Evolutionary conservation across 1,139 yeast species (phyloP).

Genomic region (Nematodospora anomalae): DNA sequence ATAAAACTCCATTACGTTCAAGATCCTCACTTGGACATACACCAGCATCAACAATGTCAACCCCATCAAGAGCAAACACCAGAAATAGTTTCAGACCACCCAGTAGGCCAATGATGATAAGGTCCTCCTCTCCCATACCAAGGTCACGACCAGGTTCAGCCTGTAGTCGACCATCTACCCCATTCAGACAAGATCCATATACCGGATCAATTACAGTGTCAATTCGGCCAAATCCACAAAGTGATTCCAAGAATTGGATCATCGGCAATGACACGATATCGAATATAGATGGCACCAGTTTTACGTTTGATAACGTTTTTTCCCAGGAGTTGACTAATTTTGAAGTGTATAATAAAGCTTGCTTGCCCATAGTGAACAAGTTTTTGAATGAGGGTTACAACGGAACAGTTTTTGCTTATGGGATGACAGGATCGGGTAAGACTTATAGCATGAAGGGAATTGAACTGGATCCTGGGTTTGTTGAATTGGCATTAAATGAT

Average conservation of each 20-base stretch:
- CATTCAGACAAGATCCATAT: conserved; percentile 40
- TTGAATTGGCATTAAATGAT: conserved; percentile 69
- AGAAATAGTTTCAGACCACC: conserved; percentile 19
- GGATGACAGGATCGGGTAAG: conserved; percentile 96
- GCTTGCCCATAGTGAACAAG: conserved; percentile 60
- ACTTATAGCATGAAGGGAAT: conserved; percentile 89
- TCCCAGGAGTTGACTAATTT: conserved; percentile 50
- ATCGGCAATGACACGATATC: conserved; percentile 45
- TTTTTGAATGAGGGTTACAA: conserved; percentile 74
- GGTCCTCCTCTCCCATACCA: conserved; percentile 17
- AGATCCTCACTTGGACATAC: conserved; percentile 18
- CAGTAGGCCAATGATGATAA: conserved; percentile 19
- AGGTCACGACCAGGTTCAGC: conserved; percentile 37
- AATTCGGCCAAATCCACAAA: conserved; percentile 54
- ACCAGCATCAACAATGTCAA: conserved; percentile 9
- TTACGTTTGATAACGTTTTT: conserved; percentile 77
- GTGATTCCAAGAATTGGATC: conserved; percentile 42
- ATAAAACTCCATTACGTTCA: conserved; percentile 25
- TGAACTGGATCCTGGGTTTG: conserved; percentile 69
- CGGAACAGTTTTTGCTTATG: conserved; percentile 90
- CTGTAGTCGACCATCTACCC: conserved; percentile 41
- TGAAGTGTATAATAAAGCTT: conserved; percentile 62
- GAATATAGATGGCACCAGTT: conserved; percentile 55
- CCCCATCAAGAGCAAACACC: conserved; percentile 9
- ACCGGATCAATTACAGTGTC: conserved; percentile 54